Percentiles rank a stretch among this genome's conserved stretches.
Conservation (phyloP, 2,329 filamentous ascomycete species). For the Tetracladium maxilliforme region DNA sequence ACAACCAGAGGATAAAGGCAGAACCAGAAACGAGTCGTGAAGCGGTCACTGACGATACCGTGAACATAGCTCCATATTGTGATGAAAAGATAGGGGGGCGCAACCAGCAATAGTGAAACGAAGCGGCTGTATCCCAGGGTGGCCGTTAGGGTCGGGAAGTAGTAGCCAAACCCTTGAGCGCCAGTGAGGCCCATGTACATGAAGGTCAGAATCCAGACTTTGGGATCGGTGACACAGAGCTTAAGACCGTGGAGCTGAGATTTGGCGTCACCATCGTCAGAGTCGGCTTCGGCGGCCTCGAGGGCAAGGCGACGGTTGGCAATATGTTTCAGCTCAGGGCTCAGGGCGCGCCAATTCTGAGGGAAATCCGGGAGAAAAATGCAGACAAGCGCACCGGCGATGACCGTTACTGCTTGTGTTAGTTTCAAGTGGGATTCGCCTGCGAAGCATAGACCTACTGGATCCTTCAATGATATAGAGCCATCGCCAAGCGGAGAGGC, state of each 20-base stretch:
- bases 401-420: conserved; percentile 16
- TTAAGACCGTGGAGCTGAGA: conserved; percentile 35
- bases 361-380: conserved; percentile 37
- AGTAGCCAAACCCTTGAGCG: conserved; percentile 37
- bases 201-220: conserved; percentile 50
- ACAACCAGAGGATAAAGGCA: conserved; percentile 3
- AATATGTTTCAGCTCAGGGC: conserved; percentile 38
- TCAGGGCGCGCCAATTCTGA: conserved; percentile 40
- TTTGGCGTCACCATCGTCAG: conserved; percentile 30
- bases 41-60: conserved; percentile 3
- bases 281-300: conserved; percentile 40
- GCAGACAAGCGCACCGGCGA: conserved; percentile 29
- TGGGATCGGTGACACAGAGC: conserved; percentile 43
- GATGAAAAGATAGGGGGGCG: conserved; percentile 31
- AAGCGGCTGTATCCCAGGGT: conserved; percentile 34
- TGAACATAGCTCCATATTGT: conserved; percentile 6
- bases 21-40: too few relatives aligned
- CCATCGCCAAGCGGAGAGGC: conserved; percentile 44
- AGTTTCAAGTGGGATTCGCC: too few relatives aligned
- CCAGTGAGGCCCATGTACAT: conserved; percentile 44
- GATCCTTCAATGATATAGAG: conserved; percentile 19
- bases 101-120: conserved; percentile 37
- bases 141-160: conserved; percentile 10
- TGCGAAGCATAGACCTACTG: conserved; percentile 1
- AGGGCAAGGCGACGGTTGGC: conserved; percentile 40